A percentile compares a stretch with the other conserved stretches of the same genome.
Evolutionary conservation across 331 rosid species (phyloP).

Genomic region (Quercus lobata): DNA sequence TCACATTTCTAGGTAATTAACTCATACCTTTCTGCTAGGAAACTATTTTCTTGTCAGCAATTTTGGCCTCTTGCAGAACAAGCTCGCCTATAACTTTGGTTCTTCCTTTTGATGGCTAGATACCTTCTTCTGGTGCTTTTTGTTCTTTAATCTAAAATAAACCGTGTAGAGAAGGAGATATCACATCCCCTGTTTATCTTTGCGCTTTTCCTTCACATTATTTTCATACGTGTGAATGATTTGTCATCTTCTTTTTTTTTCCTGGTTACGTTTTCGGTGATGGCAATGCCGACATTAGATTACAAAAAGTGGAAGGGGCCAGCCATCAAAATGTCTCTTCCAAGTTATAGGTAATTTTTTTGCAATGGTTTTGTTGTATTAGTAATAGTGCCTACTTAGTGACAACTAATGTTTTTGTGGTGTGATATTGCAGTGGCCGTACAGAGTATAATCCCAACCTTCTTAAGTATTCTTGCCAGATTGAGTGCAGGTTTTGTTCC

Average conservation of each 20-base stretch:
- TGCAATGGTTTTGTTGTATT: neutral
- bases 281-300: slow-evolving; percentile 44
- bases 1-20: neutral
- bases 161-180: neutral
- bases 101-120: neutral
- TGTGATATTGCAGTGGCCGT: slow-evolving; percentile 55
- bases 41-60: neutral
- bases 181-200: neutral
- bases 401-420: slow-evolving; percentile 9
- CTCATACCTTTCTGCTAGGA: neutral
- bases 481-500: slow-evolving; percentile 61
- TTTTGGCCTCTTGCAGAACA: neutral
- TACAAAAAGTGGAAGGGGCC: slow-evolving; percentile 67
- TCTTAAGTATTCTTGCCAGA: slow-evolving; percentile 85
- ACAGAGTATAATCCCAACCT: slow-evolving; percentile 59
- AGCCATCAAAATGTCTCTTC: slow-evolving; percentile 69
- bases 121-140: neutral
- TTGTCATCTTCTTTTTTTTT: neutral
- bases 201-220: neutral
- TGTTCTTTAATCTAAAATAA: neutral
- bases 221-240: neutral
- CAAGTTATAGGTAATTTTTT: slow-evolving; percentile 79
- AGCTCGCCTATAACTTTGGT: neutral
- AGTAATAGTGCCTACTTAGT: neutral
- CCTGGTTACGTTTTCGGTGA: slow-evolving; percentile 28